Evolutionary conservation across 2,329 filamentous ascomycete species (phyloP), one percentile per base, ranked within the genome.

Genomic region (Alternaria longipes): DNA sequence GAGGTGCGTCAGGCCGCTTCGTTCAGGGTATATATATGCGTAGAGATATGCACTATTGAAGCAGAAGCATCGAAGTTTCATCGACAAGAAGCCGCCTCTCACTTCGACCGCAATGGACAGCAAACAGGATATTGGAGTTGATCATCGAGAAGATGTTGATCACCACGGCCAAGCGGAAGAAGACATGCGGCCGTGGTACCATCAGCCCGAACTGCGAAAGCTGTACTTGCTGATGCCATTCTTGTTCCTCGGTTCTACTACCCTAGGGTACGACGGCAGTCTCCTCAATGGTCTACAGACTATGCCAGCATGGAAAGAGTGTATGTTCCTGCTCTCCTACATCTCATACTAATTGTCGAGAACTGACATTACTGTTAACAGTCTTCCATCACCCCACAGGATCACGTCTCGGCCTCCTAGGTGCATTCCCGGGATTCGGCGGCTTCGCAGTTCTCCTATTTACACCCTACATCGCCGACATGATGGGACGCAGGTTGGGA

Each of bases 211-310:
- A 38, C 16, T 38, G 36, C 16, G 36, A 16, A 38, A 38, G 36
- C 16, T 38, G 36, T 38, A 38, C n/a, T 18, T 38, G 16, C 36
- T 38, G 36, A 38, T 38, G 16, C 36, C 36, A 18, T 38, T 38
- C 0, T 38, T n/a, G 36, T 38, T 38, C 36, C 36, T 38, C 16
- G 16, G 36, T 38, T 38, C 16, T 38, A 38, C 16, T 16, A n/a
- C 36, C 16, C 16, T 38, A 20, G 86, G 85, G 36, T 80, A 85
- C n/a, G 36, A 38, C 18, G 36, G 36, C n/a, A 38, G 36, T 59
- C 79, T 83, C 32, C 74, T 80, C 47, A 62, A 77, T 84, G 44
- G 86, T 84, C 8, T 84, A 81, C 57, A 49, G 11, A 30, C 51
- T 18, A 49, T 57, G 18, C 54, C 36, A 1, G 59, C 53, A 26